Conservation (phyloP, 2,329 filamentous ascomycete genomes). For the Lachnellula willkommii region DNA sequence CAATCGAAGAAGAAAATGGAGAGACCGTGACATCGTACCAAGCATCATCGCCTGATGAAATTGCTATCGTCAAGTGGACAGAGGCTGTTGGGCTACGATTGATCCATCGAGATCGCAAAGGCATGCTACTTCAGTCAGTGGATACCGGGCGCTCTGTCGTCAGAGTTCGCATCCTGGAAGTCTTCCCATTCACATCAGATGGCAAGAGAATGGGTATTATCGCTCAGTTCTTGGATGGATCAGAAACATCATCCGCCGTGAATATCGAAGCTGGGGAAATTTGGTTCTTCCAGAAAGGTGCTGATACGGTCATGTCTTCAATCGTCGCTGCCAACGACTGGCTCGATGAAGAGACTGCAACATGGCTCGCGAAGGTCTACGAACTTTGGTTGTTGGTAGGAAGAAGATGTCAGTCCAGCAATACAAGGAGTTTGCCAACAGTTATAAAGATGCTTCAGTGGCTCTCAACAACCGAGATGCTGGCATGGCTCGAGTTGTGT, state of each 20-base stretch:
- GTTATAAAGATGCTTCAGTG: conserved; percentile 74
- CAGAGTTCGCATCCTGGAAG: conserved; percentile 80
- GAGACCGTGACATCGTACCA: conserved; percentile 79
- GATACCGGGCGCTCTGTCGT: conserved; percentile 71
- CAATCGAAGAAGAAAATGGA: conserved; percentile 76
- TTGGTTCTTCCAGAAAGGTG: conserved; percentile 98
- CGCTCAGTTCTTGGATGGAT: conserved; percentile 70
- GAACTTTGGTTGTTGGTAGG: conserved; percentile 91
- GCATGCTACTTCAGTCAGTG: conserved; percentile 74
- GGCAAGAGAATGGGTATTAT: conserved; percentile 98
- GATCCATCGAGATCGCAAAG: conserved; percentile 77
- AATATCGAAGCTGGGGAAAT: conserved; percentile 66
- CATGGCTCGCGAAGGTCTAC: conserved; percentile 93
- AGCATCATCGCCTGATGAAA: conserved; percentile 95
- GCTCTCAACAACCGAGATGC: conserved; percentile 74
- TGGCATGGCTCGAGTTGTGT: conserved; percentile 74
- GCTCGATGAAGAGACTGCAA: conserved; percentile 99
- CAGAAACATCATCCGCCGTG: conserved; percentile 41
- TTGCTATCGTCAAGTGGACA: conserved; percentile 94
- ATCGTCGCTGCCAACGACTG: conserved; percentile 97
- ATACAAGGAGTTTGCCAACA: conserved; percentile 72
- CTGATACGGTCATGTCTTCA: conserved; percentile 94
- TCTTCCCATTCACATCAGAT: conserved; percentile 97
- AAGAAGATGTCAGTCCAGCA: conserved; percentile 74
- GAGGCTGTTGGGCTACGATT: conserved; percentile 85